Base-by-base conservation (phyloP, 768 basidiomycete species). In the Hypholoma sublateritium region DNA sequence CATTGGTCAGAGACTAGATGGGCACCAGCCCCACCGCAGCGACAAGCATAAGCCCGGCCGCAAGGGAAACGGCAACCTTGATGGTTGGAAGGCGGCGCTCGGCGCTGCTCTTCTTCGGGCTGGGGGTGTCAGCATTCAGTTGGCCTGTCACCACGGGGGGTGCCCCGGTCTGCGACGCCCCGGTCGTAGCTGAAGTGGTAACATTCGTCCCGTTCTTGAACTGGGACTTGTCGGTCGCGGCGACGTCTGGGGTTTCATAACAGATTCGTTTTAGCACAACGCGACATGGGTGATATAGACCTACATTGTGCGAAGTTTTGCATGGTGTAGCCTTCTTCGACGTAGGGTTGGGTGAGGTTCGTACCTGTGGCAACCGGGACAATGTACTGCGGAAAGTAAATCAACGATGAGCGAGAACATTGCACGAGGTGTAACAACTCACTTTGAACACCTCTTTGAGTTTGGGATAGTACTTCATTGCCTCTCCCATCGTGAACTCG, bases 401-500 rank as follows among this genome's bases (percentile, higher is more conserved):
- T 32, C 25, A n/a, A 22, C 6, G 25, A 16, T 37, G 35, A 17
- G 34, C 22, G n/a, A 7, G 21, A 34, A 25, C 12, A n/a, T n/a
- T n/a, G n/a, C n/a, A n/a, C n/a, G n/a, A n/a, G 50, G 28, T 46
- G 9, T 34, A 19, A 39, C 22, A 1, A 64, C 72, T n/a, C 57
- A 82, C 81, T 42, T 72, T 61, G 64, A 87, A 86, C 0, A 74
- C 74, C 3, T 68, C 47, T 56, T 75, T 76, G 24, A 87, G 69
- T 54, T 69, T 69, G 1, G 71, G 62, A 57, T 85, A 80, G 59
- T 70, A 81, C 50, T 81, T 78, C n/a, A 83, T 62, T 1, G 85
- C 85, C 61, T 81, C 75, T n/a, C 67, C 63, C 85, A 87, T 85
- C 4, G 85, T 86, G 58, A 73, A 84, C 58, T 82, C 82, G 63